Evolutionary conservation across 2,329 filamentous ascomycete genomes (phyloP).

Genomic region (Xylogone sp.): DNA sequence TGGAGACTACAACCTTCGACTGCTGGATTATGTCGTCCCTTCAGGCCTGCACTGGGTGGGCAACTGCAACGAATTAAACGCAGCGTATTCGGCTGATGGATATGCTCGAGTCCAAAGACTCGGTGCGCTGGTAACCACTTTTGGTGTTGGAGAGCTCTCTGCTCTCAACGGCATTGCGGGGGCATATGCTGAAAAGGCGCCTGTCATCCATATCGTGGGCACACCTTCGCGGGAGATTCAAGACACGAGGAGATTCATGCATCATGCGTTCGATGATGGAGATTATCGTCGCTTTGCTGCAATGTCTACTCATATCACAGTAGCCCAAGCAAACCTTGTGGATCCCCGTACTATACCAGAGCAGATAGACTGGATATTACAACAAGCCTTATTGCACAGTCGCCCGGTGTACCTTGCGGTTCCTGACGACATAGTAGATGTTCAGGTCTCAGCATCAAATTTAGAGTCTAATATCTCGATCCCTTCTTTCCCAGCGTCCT

Average conservation of each 20-base stretch:
- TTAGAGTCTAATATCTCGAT: slow-evolving; percentile 39
- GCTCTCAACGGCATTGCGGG: slow-evolving; percentile 69
- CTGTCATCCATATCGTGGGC: slow-evolving; percentile 60
- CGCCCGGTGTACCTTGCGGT: slow-evolving; percentile 79
- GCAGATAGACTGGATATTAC: slow-evolving; percentile 74
- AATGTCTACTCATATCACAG: slow-evolving; percentile 70
- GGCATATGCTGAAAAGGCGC: slow-evolving; percentile 65
- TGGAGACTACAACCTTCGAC: slow-evolving; percentile 66
- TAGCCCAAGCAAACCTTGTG: slow-evolving; percentile 64
- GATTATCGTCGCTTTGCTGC: slow-evolving; percentile 74
- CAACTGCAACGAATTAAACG: slow-evolving; percentile 66
- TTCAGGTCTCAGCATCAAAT: slow-evolving; percentile 67
- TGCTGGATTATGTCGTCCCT: slow-evolving; percentile 59
- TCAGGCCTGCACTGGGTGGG: slow-evolving; percentile 58
- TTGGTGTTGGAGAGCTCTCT: slow-evolving; percentile 68
- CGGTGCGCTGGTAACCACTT: slow-evolving; percentile 66
- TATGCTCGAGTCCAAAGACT: slow-evolving; percentile 70
- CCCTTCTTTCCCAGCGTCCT: slow-evolving; percentile 53
- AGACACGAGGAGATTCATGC: slow-evolving; percentile 41
- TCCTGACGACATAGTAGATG: slow-evolving; percentile 72
- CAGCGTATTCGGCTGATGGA: slow-evolving; percentile 67
- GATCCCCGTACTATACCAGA: slow-evolving; percentile 63
- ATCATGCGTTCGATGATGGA: slow-evolving; percentile 70
- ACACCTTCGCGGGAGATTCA: slow-evolving; percentile 40
- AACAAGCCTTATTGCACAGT: slow-evolving; percentile 66